These are phyloP conservation scores for Penicillium sp. DNA, from an alignment of 2,329 filamentous ascomycete species.

Conservation along the genomic window DNA sequence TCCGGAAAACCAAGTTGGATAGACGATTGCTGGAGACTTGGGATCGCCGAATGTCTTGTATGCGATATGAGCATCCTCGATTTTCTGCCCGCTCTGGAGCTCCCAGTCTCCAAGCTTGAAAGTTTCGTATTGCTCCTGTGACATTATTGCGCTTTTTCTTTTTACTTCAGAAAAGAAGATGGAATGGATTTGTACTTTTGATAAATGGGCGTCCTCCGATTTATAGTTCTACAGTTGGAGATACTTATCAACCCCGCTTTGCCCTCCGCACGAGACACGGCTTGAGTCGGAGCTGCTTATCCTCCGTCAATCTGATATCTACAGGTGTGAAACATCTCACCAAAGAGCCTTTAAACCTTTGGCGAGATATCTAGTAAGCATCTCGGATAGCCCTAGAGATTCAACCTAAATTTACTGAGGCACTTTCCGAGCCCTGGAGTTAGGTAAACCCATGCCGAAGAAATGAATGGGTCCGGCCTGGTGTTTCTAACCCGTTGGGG, in stretches of 20 bases:
- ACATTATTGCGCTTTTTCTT: conserved; percentile 14
- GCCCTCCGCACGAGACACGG: conserved; percentile 14
- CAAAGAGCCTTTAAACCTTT: neutral
- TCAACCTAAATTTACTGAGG: neutral
- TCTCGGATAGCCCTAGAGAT: neutral
- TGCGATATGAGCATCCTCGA: conserved; percentile 67
- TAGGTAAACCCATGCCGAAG: neutral
- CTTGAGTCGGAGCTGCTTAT: conserved; percentile 8
- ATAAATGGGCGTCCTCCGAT: neutral
- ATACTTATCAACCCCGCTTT: conserved; percentile 19
- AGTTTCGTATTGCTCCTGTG: conserved; percentile 42
- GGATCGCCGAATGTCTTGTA: conserved; percentile 73
- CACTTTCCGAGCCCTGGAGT: neutral
- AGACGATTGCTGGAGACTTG: conserved; percentile 65
- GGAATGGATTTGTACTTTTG: neutral
- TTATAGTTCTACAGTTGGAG: conserved; percentile 14
- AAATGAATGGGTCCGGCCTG: neutral
- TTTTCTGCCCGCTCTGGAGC: conserved; percentile 62
- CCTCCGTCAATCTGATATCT: neutral
- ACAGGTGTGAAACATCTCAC: neutral
- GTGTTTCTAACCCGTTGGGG: neutral
- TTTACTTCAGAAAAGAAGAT: neutral
- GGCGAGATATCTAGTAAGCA: neutral
- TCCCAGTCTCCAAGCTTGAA: conserved; percentile 65
- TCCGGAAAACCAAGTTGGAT: conserved; percentile 75